phyloP scores from a whole-genome alignment of 768 basidiomycete genomes.

The Leccinum incarnatum region DNA sequence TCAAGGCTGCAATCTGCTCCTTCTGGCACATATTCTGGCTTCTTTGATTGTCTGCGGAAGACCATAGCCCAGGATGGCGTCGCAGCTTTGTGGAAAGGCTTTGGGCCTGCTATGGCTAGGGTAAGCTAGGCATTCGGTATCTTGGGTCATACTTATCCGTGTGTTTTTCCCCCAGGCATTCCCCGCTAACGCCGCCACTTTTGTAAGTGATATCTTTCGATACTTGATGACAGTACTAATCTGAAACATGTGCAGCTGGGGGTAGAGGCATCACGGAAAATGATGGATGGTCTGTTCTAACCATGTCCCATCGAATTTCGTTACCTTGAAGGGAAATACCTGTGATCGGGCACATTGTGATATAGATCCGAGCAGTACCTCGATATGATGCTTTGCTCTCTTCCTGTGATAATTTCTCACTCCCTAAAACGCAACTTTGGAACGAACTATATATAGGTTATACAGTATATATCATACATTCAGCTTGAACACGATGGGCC shows the following conservation, averaged over 20 bases:
- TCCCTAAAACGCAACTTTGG: background rate
- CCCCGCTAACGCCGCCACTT: constrained; percentile 95
- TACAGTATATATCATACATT: too few relatives aligned
- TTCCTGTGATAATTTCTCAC: constrained; percentile 8
- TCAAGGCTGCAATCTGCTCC: constrained; percentile 95
- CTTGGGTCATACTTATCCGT: constrained; percentile 1
- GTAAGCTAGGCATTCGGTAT: constrained; percentile 40
- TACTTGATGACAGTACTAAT: background rate
- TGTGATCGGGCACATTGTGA: constrained; percentile 1
- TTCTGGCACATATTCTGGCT: constrained; percentile 94
- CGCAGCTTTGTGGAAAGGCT: constrained; percentile 91
- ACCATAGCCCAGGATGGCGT: constrained; percentile 88
- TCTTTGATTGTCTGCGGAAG: constrained; percentile 90
- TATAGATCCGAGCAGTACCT: constrained; percentile 5
- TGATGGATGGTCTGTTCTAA: constrained; percentile 69
- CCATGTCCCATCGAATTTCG: background rate
- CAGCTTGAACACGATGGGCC: too few relatives aligned
- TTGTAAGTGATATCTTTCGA: constrained; percentile 51
- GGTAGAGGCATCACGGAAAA: constrained; percentile 85
- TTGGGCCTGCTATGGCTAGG: constrained; percentile 95
- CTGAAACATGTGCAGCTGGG: constrained; percentile 57
- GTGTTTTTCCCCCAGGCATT: constrained; percentile 63
- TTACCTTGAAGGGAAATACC: constrained; percentile 6
- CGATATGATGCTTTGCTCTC: constrained; percentile 5
- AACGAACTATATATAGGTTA: too few relatives aligned